Evolutionary conservation across 306 rosid genomes (phyloP).

Genomic region (Parietaria judaica): DNA sequence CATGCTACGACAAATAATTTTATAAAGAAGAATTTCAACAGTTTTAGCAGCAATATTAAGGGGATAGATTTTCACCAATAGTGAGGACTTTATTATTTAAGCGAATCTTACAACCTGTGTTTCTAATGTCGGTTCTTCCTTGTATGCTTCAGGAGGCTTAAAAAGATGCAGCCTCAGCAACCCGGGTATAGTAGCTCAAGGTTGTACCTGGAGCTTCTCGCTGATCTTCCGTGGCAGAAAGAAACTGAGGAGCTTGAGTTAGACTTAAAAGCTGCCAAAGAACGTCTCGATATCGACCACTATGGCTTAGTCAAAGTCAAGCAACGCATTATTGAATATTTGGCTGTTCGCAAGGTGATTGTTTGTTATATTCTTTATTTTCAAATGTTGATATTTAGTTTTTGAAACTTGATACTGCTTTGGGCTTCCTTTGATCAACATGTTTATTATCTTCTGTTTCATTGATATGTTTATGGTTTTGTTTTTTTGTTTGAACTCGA

Average conservation of each 20-base stretch:
- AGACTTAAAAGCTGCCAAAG: slow-evolving; percentile 81
- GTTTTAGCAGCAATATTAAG: too few relatives aligned
- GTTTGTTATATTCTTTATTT: slow-evolving; percentile 9
- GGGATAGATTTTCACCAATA: too few relatives aligned
- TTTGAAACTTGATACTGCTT: slow-evolving; percentile 27
- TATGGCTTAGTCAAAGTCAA: slow-evolving; percentile 89
- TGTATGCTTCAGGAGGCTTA: slow-evolving; percentile 66
- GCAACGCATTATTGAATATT: slow-evolving; percentile 89
- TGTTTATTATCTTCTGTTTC: too few relatives aligned
- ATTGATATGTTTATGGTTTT: too few relatives aligned
- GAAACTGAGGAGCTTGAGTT: slow-evolving; percentile 70
- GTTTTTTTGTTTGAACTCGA: too few relatives aligned
- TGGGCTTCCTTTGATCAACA: background rate
- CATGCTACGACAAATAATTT: too few relatives aligned
- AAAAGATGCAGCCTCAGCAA: slow-evolving; percentile 99
- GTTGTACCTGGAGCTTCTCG: slow-evolving; percentile 91
- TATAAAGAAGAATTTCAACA: too few relatives aligned
- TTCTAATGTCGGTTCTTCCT: slow-evolving; percentile 9
- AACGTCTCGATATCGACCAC: slow-evolving; percentile 85
- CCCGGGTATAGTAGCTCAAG: slow-evolving; percentile 93
- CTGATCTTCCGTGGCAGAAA: slow-evolving; percentile 93
- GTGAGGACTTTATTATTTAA: background rate
- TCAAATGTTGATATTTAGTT: slow-evolving; percentile 4
- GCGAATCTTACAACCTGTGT: background rate
- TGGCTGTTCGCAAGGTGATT: slow-evolving; percentile 92